Evolutionary conservation across 83 land plant genomes (phyloP), one percentile per base, ranked within the genome.

Genomic region (Thuja plicata): DNA sequence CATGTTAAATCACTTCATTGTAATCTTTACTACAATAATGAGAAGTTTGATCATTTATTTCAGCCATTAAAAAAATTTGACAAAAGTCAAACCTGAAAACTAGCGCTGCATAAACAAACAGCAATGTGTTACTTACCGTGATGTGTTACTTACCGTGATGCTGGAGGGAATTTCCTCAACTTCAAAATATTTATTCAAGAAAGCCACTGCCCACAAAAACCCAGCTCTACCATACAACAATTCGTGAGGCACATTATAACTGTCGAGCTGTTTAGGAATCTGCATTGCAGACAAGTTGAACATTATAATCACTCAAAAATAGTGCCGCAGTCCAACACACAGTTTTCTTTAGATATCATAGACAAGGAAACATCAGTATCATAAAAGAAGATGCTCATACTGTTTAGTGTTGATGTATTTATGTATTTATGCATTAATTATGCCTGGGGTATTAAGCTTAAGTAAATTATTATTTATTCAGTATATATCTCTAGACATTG

Each of bases 191-290:
- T 95, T 91, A 87, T 96, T 96, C 45, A 96, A 80, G 86, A 94
- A 95, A 13, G 87, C 90, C 84, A 94, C 92, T 30, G 97, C 92
- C 98, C 97, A 96, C 55, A 96, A 76, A 80, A 91, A 96, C 43
- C 98, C 98, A 46, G 90, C 94, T 92, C 94, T 92, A 38, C 98
- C 98, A 91, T 96, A 95, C 79, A 96, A 87, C 34, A 96, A 89
- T 89, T 96, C 98, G 89, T 95, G 90, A 34, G 98, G 96, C 86
- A 95, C 88, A 17, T 86, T 43, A 57, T 55, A 57, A 27, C 27
- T 16, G 30, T 86, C 87, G 35, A 86, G 45, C 71, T 70, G 37
- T 86, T 86, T 86, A 41, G 71, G 35, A 55, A 86, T 86, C 87
- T 86, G 87, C 62, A 86, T 34, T 86, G 40, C 11, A 55, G 15